Conservation (phyloP, 129 eudicot genomes). For the Rutidosis leptorrhynchoides region DNA sequence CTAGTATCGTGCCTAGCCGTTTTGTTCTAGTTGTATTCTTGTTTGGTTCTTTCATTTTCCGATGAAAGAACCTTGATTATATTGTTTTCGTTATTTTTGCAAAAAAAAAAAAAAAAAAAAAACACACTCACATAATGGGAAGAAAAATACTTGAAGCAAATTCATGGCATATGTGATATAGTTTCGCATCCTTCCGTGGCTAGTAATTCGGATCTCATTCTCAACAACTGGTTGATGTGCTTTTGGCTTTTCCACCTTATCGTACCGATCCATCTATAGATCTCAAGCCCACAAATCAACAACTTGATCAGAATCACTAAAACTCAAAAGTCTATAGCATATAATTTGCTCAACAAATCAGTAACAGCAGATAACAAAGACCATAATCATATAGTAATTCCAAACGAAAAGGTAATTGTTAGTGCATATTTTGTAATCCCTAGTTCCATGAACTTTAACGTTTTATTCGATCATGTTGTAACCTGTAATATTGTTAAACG, state of each 20-base stretch:
- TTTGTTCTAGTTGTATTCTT: no score
- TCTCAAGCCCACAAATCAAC: constrained; percentile 19
- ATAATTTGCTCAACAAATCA: not conserved
- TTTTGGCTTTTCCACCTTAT: constrained; percentile 83
- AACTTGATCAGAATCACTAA: not conserved
- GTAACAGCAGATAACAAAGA: not conserved
- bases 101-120: no score
- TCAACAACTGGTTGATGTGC: constrained; percentile 71
- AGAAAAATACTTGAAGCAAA: constrained; percentile 61
- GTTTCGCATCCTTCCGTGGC: constrained; percentile 91
- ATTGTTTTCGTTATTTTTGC: no score
- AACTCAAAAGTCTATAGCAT: not conserved
- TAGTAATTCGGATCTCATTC: constrained; percentile 91
- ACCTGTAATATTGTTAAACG: no score
- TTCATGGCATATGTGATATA: constrained; percentile 80
- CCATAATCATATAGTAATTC: not conserved
- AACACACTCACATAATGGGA: no score
- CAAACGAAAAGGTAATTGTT: not conserved
- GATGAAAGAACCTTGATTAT: no score
- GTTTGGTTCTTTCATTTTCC: no score
- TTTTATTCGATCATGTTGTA: no score
- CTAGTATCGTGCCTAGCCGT: no score
- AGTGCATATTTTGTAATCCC: no score
- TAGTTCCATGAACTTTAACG: no score
- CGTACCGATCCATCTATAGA: constrained; percentile 78